A percentile compares a stretch with the other conserved stretches of the same genome.
phyloP scores from a whole-genome alignment of 495 filamentous ascomycete genomes.

The Neurospora sp. region DNA sequence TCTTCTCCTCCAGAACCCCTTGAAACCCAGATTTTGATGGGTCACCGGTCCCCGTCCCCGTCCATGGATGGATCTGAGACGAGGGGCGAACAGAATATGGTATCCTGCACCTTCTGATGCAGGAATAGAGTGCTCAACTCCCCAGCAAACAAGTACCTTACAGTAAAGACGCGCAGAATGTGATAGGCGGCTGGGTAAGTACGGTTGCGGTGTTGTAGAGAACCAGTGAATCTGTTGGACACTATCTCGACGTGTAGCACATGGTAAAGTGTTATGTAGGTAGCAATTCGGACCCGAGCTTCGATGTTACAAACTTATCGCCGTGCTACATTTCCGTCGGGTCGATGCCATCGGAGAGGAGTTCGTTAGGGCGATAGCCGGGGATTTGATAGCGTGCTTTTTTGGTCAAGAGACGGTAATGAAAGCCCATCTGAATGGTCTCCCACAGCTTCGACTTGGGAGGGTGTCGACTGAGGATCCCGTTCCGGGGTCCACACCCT shows the following conservation, averaged over 20 bases:
- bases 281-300: not conserved
- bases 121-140: not conserved
- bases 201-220: not conserved
- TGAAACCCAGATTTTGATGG: constrained; percentile 1
- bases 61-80: not conserved
- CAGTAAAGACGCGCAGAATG: not conserved
- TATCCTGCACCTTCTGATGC: not conserved
- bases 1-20: not conserved
- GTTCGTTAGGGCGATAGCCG: constrained; percentile 7
- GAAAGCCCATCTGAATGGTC: not conserved
- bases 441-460: constrained; percentile 2
- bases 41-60: not conserved
- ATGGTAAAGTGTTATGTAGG: not conserved
- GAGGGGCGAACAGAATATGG: not conserved
- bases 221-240: not conserved
- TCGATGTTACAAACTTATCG: not conserved
- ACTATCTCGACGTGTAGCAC: not conserved
- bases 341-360: constrained; percentile 7
- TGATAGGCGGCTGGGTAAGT: not conserved
- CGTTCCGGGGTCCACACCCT: constrained; percentile 12
- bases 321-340: not conserved
- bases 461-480: not conserved
- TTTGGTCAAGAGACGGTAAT: not conserved
- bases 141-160: not conserved
- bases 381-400: constrained; percentile 1